Evolutionary conservation across 2,329 filamentous ascomycete species (phyloP).

Genomic region (Magnaporthales sp.): DNA sequence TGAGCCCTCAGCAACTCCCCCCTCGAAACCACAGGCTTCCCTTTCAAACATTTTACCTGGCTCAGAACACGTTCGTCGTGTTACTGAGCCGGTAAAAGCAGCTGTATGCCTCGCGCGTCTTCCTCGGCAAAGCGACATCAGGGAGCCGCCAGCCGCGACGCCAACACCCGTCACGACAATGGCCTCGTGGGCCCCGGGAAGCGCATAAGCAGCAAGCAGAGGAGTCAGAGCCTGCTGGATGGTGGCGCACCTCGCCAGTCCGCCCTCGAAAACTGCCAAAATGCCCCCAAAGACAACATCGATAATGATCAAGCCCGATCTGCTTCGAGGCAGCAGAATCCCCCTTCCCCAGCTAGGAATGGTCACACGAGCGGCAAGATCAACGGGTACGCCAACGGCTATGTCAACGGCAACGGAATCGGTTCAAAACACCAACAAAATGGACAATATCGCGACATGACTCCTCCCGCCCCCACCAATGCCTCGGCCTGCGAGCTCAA

Average conservation of each 20-base stretch:
- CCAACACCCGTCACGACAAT: slow-evolving; percentile 77
- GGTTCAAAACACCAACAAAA: background rate
- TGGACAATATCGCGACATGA: background rate
- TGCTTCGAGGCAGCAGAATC: background rate
- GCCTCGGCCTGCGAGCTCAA: slow-evolving; percentile 29
- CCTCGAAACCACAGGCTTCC: background rate
- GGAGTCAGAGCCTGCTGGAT: slow-evolving; percentile 37
- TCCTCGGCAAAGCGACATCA: slow-evolving; percentile 53
- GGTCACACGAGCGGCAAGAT: slow-evolving; percentile 24
- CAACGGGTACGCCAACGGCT: background rate
- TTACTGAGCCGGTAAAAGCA: slow-evolving; percentile 33
- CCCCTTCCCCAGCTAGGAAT: slow-evolving; percentile 22
- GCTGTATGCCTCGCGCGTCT: slow-evolving; percentile 52
- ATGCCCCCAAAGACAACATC: background rate
- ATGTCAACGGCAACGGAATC: background rate
- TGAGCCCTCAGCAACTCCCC: background rate
- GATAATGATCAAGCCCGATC: background rate
- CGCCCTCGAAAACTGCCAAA: background rate
- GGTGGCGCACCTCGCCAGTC: slow-evolving; percentile 13
- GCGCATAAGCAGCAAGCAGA: slow-evolving; percentile 36
- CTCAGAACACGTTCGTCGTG: slow-evolving; percentile 25
- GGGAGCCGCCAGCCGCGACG: slow-evolving; percentile 49
- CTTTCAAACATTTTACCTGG: slow-evolving; percentile 20
- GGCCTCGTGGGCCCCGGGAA: slow-evolving; percentile 73
- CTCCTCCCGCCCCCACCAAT: slow-evolving; percentile 6